Base-by-base conservation (phyloP, 768 basidiomycete species). In the Coprinopsis cinerea region DNA sequence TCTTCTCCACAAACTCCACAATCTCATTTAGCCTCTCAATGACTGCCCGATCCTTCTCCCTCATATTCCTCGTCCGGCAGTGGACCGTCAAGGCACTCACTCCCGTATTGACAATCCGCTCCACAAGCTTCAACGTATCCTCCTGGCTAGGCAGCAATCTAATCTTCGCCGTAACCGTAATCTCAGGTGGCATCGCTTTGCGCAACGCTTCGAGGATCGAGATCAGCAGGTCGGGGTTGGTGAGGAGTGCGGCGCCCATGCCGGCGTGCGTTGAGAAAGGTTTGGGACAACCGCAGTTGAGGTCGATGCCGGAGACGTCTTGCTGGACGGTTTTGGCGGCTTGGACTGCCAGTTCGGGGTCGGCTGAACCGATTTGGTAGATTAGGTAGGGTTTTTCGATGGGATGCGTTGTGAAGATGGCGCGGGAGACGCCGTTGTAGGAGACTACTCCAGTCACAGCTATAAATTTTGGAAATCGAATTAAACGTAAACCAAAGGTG, bases 271-370 rank as follows among this genome's bases (percentile, higher is more conserved):
- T 92, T 18, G 92, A 95, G 67, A 97, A 97, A 0, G 93, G 89
- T 59, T 95, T 95, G 0, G 94, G 94, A 61, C 95, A 99, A 0
- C 95, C 96, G 61, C 96, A 98, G 64, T 98, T 98, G 53, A 99
- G 83, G 64, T 98, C 96, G 59, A 99, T 76, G 17, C 94, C 96
- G 0, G 93, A 83, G 25, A 99, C 83, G 59, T 99, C 96, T 27
- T 88, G 71, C 67, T 84, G 76, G 32, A 99, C 90, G 0, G 76
- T 79, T 59, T 84, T 82, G 3, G 96, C 93, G 1, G 96, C 95
- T 69, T 92, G 78, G 2, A 96, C 90, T 9, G 96, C 96, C 47
- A 94, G 78, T 15, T 86, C 83, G 2, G 94, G 94, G 60, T 88
- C 79, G 5, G 94, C 75, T 17, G 92, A 88, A 35, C 96, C 95